phyloP scores from a whole-genome alignment of 1,139 yeast species.

The Saccharomyces pastorianus region DNA sequence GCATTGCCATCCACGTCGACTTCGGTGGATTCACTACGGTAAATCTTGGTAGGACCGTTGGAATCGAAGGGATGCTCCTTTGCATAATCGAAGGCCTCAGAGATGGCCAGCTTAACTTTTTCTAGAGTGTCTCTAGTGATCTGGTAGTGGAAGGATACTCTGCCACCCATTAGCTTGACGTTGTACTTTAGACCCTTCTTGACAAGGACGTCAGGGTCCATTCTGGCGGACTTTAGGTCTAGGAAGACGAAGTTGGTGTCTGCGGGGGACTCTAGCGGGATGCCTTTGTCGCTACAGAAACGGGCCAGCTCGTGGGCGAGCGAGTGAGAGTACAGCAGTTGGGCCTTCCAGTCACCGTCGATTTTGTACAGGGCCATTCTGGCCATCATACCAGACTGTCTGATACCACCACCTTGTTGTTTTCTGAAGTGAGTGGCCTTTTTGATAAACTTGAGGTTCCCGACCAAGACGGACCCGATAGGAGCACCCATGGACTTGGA shows the following conservation, averaged over 20 bases:
- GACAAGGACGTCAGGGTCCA: slow-evolving; percentile 51
- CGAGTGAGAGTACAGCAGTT: slow-evolving; percentile 52
- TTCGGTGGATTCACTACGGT: slow-evolving; percentile 34
- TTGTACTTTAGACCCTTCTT: slow-evolving; percentile 53
- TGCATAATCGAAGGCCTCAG: slow-evolving; percentile 49
- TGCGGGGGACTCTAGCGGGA: slow-evolving; percentile 63
- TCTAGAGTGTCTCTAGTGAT: slow-evolving; percentile 59
- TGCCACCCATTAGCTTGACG: slow-evolving; percentile 62
- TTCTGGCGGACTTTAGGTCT: slow-evolving; percentile 51
- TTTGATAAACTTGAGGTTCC: slow-evolving; percentile 49
- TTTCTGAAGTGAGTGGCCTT: slow-evolving; percentile 83
- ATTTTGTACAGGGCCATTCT: slow-evolving; percentile 76
- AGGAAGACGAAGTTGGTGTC: slow-evolving; percentile 83
- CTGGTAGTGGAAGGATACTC: slow-evolving; percentile 85
- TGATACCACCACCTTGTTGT: slow-evolving; percentile 91
- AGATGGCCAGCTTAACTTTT: slow-evolving; percentile 50
- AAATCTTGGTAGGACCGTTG: slow-evolving; percentile 37
- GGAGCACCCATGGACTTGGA: slow-evolving; percentile 94
- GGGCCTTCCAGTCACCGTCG: slow-evolving; percentile 59
- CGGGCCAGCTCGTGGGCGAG: slow-evolving; percentile 60
- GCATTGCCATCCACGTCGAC: slow-evolving; percentile 27
- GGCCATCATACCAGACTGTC: slow-evolving; percentile 81
- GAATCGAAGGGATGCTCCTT: slow-evolving; percentile 35
- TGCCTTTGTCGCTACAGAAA: slow-evolving; percentile 47
- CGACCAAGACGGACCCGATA: slow-evolving; percentile 82